phyloP scores from a whole-genome alignment of 2,329 filamentous ascomycete species.

The Hymenoscyphus salicellus region DNA sequence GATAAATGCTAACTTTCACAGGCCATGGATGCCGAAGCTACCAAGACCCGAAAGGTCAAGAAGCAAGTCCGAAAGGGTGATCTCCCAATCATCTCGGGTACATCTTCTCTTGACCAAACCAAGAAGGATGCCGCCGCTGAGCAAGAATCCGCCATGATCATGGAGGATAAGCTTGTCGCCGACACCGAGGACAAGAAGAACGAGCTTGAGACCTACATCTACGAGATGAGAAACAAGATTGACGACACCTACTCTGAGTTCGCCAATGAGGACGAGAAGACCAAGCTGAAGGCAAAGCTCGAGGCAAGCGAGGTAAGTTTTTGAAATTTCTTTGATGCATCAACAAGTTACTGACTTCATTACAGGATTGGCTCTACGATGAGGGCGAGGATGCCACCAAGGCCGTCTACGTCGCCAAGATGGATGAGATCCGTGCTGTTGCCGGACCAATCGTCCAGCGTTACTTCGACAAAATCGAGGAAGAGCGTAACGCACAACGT shows the following conservation, averaged over 20 bases:
- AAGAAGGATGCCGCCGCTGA: constrained; percentile 69
- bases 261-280: constrained; percentile 87
- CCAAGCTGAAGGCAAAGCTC: constrained; percentile 78
- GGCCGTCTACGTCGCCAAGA: constrained; percentile 89
- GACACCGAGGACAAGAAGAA: constrained; percentile 99
- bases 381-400: constrained; percentile 94
- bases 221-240: constrained; percentile 92
- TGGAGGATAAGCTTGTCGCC: constrained; percentile 97
- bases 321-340: neutral
- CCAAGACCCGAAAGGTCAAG: constrained; percentile 95
- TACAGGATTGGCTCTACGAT: constrained; percentile 95
- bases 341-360: constrained; percentile 21
- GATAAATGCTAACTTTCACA: constrained; percentile 22
- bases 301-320: constrained; percentile 76
- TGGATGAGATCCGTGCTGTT: constrained; percentile 89
- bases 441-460: constrained; percentile 90
- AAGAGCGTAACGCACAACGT: constrained; percentile 74
- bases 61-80: constrained; percentile 99
- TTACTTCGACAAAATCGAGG: constrained; percentile 91
- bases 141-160: constrained; percentile 85
- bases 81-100: constrained; percentile 80
- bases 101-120: constrained; percentile 70
- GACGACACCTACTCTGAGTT: constrained; percentile 89
- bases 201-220: constrained; percentile 96
- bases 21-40: constrained; percentile 80